Evolutionary conservation across 345 rosid species (phyloP).

Genomic region (Pistacia vera): DNA sequence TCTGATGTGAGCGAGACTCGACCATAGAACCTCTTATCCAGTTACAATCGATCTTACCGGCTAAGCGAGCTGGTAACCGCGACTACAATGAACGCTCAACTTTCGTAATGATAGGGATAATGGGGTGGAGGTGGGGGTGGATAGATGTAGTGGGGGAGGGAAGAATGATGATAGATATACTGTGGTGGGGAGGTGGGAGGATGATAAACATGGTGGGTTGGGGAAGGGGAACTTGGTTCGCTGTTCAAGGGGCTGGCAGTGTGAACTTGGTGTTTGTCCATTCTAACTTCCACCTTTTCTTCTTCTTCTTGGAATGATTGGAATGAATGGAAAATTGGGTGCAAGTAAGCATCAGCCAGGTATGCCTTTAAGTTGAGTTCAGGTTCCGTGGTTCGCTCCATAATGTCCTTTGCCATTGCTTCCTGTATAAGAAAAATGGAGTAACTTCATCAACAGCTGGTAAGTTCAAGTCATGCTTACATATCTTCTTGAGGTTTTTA

Average conservation of each 20-base stretch:
- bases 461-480: neutral
- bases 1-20: too few species aligned
- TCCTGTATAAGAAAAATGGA: constrained; percentile 53
- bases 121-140: constrained; percentile 33
- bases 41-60: neutral
- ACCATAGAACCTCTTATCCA: neutral
- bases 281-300: constrained; percentile 53
- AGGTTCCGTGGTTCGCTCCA: constrained; percentile 59
- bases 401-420: constrained; percentile 82
- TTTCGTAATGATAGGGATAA: constrained; percentile 44
- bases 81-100: constrained; percentile 19
- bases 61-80: neutral
- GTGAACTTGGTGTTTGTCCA: constrained; percentile 42
- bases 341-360: constrained; percentile 91
- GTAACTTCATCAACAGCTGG: neutral
- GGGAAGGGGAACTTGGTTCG: constrained; percentile 63
- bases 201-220: constrained; percentile 36
- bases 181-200: constrained; percentile 34
- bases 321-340: constrained; percentile 82
- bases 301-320: constrained; percentile 39
- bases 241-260: constrained; percentile 36
- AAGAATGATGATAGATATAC: constrained; percentile 37
- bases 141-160: constrained; percentile 37
- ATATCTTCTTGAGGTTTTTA: neutral
- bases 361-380: constrained; percentile 61